Conservation (phyloP, 352 stramenopile genomes). For the Globisporangium polare region DNA sequence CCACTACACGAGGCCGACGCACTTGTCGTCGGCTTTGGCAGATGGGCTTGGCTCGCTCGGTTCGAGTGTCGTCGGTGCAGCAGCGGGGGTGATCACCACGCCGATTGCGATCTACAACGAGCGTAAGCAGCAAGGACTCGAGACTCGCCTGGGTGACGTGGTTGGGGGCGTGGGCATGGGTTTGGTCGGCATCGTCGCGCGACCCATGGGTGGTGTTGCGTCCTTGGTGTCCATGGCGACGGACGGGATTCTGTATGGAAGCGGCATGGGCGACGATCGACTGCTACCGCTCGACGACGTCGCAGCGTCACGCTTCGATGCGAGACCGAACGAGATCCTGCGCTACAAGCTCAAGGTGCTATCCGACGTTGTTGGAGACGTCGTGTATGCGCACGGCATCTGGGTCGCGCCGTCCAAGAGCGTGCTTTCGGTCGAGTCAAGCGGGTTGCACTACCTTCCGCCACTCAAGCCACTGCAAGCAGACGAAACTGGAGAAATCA, state of each 20-base stretch:
- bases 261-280: conserved; percentile 37
- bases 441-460: conserved; percentile 25
- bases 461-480: neutral
- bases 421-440: conserved; percentile 16
- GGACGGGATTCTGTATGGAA: conserved; percentile 66
- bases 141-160: conserved; percentile 57
- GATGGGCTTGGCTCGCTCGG: conserved; percentile 65
- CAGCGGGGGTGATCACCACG: conserved; percentile 71
- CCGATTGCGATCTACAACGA: conserved; percentile 75
- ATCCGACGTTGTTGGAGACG: conserved; percentile 36
- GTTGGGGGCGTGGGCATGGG: conserved; percentile 74
- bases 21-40: conserved; percentile 57
- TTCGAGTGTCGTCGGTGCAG: conserved; percentile 71
- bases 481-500: conserved; percentile 13
- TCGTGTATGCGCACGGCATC: conserved; percentile 63
- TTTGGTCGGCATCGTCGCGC: conserved; percentile 71
- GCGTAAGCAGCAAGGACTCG: conserved; percentile 51
- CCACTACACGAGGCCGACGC: conserved; percentile 62
- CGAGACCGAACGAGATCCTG: conserved; percentile 59
- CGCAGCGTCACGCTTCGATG: conserved; percentile 32
- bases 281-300: conserved; percentile 26
- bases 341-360: conserved; percentile 80
- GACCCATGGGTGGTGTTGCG: conserved; percentile 72
- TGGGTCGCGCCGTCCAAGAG: conserved; percentile 41
- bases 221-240: conserved; percentile 75